These are phyloP conservation scores for Aspergillus conjunctus DNA, from an alignment of 495 filamentous ascomycete species.

Conservation along the genomic window DNA sequence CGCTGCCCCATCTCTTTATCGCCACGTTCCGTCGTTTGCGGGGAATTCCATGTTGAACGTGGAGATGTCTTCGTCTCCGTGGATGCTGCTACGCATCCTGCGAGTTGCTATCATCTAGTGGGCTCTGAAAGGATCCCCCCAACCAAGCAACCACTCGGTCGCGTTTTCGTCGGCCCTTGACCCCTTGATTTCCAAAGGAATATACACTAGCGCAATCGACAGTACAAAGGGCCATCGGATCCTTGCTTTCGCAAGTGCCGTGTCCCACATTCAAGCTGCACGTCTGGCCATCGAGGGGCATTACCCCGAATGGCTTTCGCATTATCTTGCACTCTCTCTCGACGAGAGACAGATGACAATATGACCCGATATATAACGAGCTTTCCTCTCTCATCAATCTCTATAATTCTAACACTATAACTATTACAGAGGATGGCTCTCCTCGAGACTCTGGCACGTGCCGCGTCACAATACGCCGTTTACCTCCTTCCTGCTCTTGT, in stretches of 20 bases:
- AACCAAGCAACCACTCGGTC: background rate
- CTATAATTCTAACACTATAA: background rate
- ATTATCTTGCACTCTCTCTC: too few species aligned
- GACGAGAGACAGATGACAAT: background rate
- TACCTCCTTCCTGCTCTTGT: slow-evolving; percentile 10
- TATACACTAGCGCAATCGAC: background rate
- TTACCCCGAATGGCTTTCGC: too few species aligned
- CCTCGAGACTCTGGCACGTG: background rate
- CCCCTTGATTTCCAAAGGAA: background rate
- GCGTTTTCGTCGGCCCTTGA: background rate
- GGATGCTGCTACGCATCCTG: background rate
- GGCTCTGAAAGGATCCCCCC: background rate
- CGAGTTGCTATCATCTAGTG: background rate
- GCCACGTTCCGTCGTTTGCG: background rate
- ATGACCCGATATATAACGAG: background rate
- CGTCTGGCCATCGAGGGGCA: background rate
- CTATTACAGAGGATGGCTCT: slow-evolving; percentile 13
- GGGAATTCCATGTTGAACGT: background rate
- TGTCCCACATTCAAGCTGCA: background rate
- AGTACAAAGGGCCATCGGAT: slow-evolving; percentile 2
- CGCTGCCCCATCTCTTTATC: background rate
- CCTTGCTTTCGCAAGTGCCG: slow-evolving; percentile 12
- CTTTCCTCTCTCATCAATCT: background rate
- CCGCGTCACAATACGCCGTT: slow-evolving; percentile 3
- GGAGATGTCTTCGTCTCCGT: background rate